Evolutionary conservation across 345 rosid species (phyloP), one percentile per base, ranked within the genome.

Genomic region (Heritiera littoralis): DNA sequence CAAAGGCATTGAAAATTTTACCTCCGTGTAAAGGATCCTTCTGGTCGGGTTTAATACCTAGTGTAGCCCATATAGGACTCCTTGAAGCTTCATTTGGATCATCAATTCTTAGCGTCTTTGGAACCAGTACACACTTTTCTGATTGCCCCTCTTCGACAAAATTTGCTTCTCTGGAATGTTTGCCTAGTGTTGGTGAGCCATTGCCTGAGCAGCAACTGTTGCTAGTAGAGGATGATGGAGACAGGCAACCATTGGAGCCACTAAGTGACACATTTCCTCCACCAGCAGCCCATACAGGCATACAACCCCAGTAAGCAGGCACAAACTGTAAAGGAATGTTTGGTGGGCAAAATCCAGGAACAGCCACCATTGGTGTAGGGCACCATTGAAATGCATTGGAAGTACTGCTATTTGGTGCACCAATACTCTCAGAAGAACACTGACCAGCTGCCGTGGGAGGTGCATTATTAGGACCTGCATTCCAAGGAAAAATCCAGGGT

Each of bases 151-250:
- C 86, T 55, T 81, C 89, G n/a, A 74, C 75, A 70, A 69, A 46
- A 77, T 78, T 85, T 6, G 79, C 55, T 66, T 92, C 91, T 86
- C 94, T 86, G 15, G 86, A 88, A 85, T 90, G 96, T 89, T 92
- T 92, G 70, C 96, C 96, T 55, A 92, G 86, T 6, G 83, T 83
- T 17, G 86, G 92, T 2, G 84, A 91, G 71, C 84, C 90, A 78
- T 82, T 83, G 63, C 86, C 87, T 5, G 90, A 83, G 83, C 84
- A 84, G 80, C 86, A 78, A 79, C 85, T 74, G 56, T 80, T 85
- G 82, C 81, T 86, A 30, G 78, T 78, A 8, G 93, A 78, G 69
- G 90, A 84, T 13, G 91, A 83, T 45, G 89, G 92, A 46, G 92
- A 88, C 60, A 73, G 68, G 75, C 83, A 80, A 69, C 82, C 81